Evolutionary conservation across 495 filamentous ascomycete genomes (phyloP), one percentile per base, ranked within the genome.

Genomic region (Haplographium delicatum): DNA sequence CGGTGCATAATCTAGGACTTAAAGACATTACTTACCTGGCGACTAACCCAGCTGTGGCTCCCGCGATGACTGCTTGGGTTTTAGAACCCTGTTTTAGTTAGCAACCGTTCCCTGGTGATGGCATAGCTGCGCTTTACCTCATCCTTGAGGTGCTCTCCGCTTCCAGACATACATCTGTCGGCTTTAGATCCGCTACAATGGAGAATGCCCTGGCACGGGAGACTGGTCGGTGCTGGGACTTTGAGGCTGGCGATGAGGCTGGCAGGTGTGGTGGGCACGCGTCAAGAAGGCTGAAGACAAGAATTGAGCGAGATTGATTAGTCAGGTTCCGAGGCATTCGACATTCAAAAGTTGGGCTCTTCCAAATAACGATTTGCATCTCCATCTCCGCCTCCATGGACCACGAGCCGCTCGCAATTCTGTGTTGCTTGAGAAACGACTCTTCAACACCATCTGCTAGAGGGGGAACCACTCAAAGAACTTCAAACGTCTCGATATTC

Each of bases 31-130:
- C 37, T 34, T 72, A 84, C 81, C 93, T 83, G 44, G 93, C 93
- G 46, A 97, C 79, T 48, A 98, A 77, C 11, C 93, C 93, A 42
- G 94, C 88, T 47, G 85, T 83, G 13, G 85, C 89, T 55, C 93
- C 93, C 34, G 93, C 91, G 50, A 83, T 66, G 40, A 91, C 76
- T 52, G 91, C 86, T 62, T 96, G 90, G 47, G 76, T 69, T 62
- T 78, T 82, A 51, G 90, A 86, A 70, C 91, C 91, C 85, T 90
- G 47, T 9, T 44, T 22, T 9, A 6, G 31, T 52, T 20, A 54
- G 27, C 25, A 47, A 23, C 23, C 22, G 30, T 6, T 27, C 16
- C 28, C 10, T 19, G 7, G 28, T 39, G 18, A 22, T 46, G 27
- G 6, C 8, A 19, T n/a, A 40, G 24, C 50, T 26, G 24, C 1